Conservation (phyloP, 106 monocot genomes). For the Gastrodia elata region DNA sequence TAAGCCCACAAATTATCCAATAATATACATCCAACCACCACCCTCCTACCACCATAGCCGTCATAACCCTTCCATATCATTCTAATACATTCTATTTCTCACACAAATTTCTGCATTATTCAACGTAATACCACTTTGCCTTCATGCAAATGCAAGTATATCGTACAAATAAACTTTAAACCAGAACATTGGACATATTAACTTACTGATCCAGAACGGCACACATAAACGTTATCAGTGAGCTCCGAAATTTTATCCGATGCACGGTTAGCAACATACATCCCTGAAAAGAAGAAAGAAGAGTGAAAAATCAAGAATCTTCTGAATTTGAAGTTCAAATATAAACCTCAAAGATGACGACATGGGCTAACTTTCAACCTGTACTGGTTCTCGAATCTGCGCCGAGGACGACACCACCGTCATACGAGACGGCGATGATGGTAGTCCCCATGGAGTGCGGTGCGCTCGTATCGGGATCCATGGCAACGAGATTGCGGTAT, state of each 20-base stretch:
- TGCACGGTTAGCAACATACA: slow-evolving; percentile 28
- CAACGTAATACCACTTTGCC: background rate
- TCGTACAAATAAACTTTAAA: background rate
- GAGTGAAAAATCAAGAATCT: background rate
- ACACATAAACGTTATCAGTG: slow-evolving; percentile 28
- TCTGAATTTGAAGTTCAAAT: background rate
- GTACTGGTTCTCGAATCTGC: slow-evolving; percentile 33
- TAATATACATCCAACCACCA: too few relatives aligned
- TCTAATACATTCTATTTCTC: too few relatives aligned
- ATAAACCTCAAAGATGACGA: too few relatives aligned
- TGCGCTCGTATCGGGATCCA: slow-evolving; percentile 12
- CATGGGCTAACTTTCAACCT: slow-evolving; percentile 6
- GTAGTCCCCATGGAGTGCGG: slow-evolving; percentile 27
- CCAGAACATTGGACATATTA: background rate
- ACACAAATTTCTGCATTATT: background rate
- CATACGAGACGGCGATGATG: slow-evolving; percentile 30
- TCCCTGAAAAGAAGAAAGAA: slow-evolving; percentile 9
- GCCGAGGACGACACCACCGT: slow-evolving; percentile 27
- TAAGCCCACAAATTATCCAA: too few relatives aligned
- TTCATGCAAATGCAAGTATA: background rate
- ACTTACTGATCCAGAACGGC: slow-evolving; percentile 31
- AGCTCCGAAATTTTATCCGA: slow-evolving; percentile 29
- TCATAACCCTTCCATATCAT: too few relatives aligned
- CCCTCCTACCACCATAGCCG: too few relatives aligned
- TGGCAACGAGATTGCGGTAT: background rate